Evolutionary conservation across 495 filamentous ascomycete species (phyloP), one percentile per base, ranked within the genome.

Genomic region (Hyaloscypha variabilis): DNA sequence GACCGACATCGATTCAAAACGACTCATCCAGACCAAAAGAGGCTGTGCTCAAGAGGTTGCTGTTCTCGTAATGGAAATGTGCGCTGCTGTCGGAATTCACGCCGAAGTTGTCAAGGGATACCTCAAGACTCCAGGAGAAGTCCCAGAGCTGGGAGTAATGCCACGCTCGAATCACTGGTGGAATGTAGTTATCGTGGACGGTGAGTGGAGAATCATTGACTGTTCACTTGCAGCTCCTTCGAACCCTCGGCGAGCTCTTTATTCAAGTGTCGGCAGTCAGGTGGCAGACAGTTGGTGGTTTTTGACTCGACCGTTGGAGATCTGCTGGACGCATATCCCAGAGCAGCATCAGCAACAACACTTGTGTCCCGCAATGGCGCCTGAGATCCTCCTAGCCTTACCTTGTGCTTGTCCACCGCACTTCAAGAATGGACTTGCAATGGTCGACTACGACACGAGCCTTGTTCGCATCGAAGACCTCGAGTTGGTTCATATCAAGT

Each of bases 171-270:
- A 99, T 69, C 95, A 99, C 80, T 97, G 92, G 90, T 99, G 95
- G 95, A 99, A 99, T 71, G 89, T 92, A 1, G 93, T 99, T 3
- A 77, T 97, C 42, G 88, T 97, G 13, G 96, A 99, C 71, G 89
- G 91, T 19, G 92, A 97, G 76, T 99, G 95, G 95, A 89, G 95
- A 55, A 88, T 97, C 65, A 94, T 99, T 85, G 95, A 99, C 75
- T 96, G 92, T 71, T 93, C 93, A 23, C 82, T 99, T 31, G 92
- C 96, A 26, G 91, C 87, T 63, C 93, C 95, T 31, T 96, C 94
- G 0, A 91, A 97, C 66, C 95, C 96, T 10, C 85, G 84, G 30
- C 83, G 95, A 56, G 82, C 77, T 21, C 81, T 85, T 49, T 97
- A 96, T 71, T 96, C 94, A 8, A 88, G 86, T 67, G 84, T 82